phyloP scores from a whole-genome alignment of 306 rosid species.

The Pterocarpus macrocarpus region DNA sequence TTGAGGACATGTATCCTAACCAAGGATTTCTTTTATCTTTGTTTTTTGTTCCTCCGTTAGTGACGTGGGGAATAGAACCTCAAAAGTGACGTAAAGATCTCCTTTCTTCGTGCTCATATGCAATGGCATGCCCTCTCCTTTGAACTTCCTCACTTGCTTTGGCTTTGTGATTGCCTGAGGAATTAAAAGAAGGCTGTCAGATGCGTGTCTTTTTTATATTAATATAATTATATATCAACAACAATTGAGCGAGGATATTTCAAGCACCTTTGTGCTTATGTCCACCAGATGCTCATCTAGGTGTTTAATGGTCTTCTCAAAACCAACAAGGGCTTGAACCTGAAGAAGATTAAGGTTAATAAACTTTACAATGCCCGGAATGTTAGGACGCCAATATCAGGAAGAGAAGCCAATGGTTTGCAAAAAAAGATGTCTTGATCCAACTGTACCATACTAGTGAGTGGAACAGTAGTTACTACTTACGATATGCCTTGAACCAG shows the following conservation, averaged over 20 bases:
- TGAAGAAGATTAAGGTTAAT: slow-evolving; percentile 48
- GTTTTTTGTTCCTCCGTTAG: slow-evolving; percentile 85
- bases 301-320: slow-evolving; percentile 87
- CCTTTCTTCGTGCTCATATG: slow-evolving; percentile 92
- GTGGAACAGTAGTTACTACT: not conserved
- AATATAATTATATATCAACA: not conserved
- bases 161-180: slow-evolving; percentile 88
- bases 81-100: slow-evolving; percentile 80
- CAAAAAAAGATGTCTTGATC: slow-evolving; percentile 28
- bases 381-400: slow-evolving; percentile 2
- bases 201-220: not conserved
- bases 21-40: slow-evolving; percentile 76
- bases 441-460: not conserved
- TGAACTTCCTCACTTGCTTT: slow-evolving; percentile 89
- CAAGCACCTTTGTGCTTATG: slow-evolving; percentile 80
- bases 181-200: slow-evolving; percentile 46
- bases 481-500: not conserved
- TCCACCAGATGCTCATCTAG: slow-evolving; percentile 90
- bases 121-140: slow-evolving; percentile 97
- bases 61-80: slow-evolving; percentile 87
- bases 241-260: slow-evolving; percentile 30
- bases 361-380: slow-evolving; percentile 19
- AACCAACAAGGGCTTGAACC: slow-evolving; percentile 99
- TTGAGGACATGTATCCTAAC: slow-evolving; percentile 55
- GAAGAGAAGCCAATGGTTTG: not conserved